Evolutionary conservation across 805 yeast species (phyloP), one percentile per base, ranked within the genome.

Genomic region (Grigorovia transvaalensis): DNA sequence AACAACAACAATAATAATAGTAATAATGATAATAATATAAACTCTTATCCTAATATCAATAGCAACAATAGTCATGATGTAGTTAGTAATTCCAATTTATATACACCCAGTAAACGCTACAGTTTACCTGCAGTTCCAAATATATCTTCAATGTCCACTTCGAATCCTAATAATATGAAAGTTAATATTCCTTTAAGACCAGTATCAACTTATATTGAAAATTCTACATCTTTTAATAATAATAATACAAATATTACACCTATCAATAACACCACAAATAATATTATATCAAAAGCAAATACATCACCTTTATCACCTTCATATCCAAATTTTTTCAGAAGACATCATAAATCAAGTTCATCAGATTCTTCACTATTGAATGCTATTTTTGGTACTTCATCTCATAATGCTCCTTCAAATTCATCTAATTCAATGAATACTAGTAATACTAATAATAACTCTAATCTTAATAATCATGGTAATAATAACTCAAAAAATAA

Each of bases 281-380:
- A 30, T 6, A 38, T 35, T 8, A 41, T 19, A 4, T 38, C 33
- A 13, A 46, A 46, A 23, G 18, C 44, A 2, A 48, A 54, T 5
- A 58, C 61, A 8, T 59, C 65, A 9, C 68, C 65, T 11, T 48
- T 50, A 38, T 66, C 71, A 1, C 69, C 69, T 12, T 53, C 61
- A n/a, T 60, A 62, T 46, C 53, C 66, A 4, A 76, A 77, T 29
- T 74, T 84, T 50, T 83, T 84, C 68, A 72, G 85, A 56, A 76
- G 82, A 55, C 88, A 82, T 58, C 74, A 77, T 47, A 75, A 85
- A 52, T 76, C 84, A n/a, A 77, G 75, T 48, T 81, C 86, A 0
- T 77, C 83, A 0, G 84, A 80, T 51, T 73, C 80, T 1, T 74
- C 81, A 0, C 51, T 73, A 1, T 64, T 73, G 52, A 72, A 68